Evolutionary conservation across 2,329 filamentous ascomycete genomes (phyloP).

Genomic region (Colletotrichum camelliae): DNA sequence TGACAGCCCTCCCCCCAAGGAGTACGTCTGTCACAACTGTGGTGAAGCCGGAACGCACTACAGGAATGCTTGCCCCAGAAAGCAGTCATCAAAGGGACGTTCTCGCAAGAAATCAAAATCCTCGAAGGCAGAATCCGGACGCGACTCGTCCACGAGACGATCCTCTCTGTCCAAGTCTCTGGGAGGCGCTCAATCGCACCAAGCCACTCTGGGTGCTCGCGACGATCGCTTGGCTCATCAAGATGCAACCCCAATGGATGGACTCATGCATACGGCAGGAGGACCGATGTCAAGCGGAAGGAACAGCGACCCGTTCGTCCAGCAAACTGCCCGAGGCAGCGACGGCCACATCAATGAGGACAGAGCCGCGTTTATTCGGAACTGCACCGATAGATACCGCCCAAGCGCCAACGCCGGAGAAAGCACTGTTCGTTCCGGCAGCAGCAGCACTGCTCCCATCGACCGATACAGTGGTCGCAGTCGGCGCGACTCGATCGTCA

Average conservation of each 20-base stretch:
- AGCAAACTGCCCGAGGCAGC: background rate
- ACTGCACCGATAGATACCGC: background rate
- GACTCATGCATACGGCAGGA: background rate
- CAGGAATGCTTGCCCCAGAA: conserved; percentile 13
- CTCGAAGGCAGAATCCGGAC: background rate
- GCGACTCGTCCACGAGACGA: background rate
- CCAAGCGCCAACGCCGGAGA: background rate
- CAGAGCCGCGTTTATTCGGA: background rate
- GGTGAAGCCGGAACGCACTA: conserved; percentile 20
- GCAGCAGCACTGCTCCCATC: background rate
- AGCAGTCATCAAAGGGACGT: background rate
- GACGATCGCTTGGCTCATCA: background rate
- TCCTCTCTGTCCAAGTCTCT: background rate
- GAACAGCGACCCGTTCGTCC: background rate
- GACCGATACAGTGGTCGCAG: background rate
- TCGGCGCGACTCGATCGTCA: background rate
- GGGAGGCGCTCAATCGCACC: background rate
- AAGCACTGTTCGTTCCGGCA: background rate
- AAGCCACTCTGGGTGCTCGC: background rate
- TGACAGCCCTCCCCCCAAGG: background rate
- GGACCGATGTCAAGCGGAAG: background rate
- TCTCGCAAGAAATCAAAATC: background rate
- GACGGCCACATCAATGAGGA: background rate
- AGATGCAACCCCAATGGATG: background rate
- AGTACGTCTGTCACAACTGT: conserved; percentile 25